Evolutionary conservation across 2,329 filamentous ascomycete species (phyloP).

Genomic region (Pseudogymnoascus sp.): DNA sequence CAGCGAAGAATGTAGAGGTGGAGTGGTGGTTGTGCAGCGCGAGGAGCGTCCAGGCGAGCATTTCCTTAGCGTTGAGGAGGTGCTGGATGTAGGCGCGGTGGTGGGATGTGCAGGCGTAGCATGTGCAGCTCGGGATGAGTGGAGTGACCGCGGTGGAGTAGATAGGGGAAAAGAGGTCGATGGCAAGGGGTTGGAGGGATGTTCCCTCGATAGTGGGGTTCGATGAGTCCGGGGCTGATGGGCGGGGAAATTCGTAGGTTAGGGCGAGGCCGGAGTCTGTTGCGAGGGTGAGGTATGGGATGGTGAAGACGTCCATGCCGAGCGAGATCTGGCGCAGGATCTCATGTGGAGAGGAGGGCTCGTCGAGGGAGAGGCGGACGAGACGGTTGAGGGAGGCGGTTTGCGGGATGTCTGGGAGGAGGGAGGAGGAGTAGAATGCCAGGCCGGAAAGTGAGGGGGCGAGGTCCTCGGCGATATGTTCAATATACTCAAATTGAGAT

Average conservation of each 20-base stretch:
- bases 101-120: constrained; percentile 77
- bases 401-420: constrained; percentile 59
- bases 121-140: constrained; percentile 57
- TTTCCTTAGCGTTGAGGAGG: constrained; percentile 82
- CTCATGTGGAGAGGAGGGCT: constrained; percentile 64
- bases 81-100: constrained; percentile 85
- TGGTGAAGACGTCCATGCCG: constrained; percentile 71
- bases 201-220: constrained; percentile 13
- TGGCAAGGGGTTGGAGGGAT: constrained; percentile 50
- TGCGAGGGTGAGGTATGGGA: constrained; percentile 65
- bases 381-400: constrained; percentile 49
- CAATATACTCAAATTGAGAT: constrained; percentile 73
- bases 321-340: constrained; percentile 67
- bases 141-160: constrained; percentile 58
- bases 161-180: constrained; percentile 65
- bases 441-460: constrained; percentile 55
- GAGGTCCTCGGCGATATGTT: constrained; percentile 60
- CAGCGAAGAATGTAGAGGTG: constrained; percentile 64
- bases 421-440: constrained; percentile 67
- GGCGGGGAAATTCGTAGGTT: constrained; percentile 64
- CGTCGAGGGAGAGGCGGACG: constrained; percentile 67
- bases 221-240: constrained; percentile 10
- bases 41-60: constrained; percentile 90
- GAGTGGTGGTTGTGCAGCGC: constrained; percentile 85
- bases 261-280: constrained; percentile 84